These are phyloP conservation scores for Phylloboletellus chloephorus DNA, from an alignment of 1,284 basidiomycete genomes.

Conservation along the genomic window DNA sequence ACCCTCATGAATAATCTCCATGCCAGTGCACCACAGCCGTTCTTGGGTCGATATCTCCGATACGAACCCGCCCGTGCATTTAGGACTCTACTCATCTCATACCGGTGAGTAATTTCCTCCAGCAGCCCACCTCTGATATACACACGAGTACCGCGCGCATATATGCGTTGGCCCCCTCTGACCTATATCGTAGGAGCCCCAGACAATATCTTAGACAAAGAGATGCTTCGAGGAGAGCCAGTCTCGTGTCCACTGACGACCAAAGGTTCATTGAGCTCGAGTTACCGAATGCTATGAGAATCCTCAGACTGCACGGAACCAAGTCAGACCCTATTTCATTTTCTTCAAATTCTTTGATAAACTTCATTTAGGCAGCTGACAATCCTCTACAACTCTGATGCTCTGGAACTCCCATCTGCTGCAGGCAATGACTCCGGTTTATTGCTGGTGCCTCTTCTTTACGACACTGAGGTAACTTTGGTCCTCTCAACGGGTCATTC, in stretches of 20 bases:
- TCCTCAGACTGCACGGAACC: constrained; percentile 30
- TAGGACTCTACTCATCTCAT: constrained; percentile 66
- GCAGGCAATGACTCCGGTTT: constrained; percentile 33
- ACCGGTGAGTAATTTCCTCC: constrained; percentile 45
- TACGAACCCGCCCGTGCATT: constrained; percentile 76
- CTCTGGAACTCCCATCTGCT: constrained; percentile 31
- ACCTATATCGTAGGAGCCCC: constrained; percentile 35
- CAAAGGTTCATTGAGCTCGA: constrained; percentile 34
- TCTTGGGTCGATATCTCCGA: constrained; percentile 64
- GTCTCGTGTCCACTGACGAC: constrained; percentile 14
- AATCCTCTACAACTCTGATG: constrained; percentile 55
- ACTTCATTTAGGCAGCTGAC: constrained; percentile 41
- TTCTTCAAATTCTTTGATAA: constrained; percentile 2
- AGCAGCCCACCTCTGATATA: constrained; percentile 11
- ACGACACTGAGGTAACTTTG: constrained; percentile 49
- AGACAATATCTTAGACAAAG: constrained; percentile 36
- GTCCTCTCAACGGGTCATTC: not conserved
- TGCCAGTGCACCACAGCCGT: constrained; percentile 48
- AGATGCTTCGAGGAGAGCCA: constrained; percentile 14
- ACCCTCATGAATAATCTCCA: constrained; percentile 56
- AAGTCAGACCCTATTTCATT: constrained; percentile 19
- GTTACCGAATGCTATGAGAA: constrained; percentile 51
- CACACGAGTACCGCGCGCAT: constrained; percentile 22
- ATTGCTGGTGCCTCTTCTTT: constrained; percentile 51
- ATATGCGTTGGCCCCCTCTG: constrained; percentile 17